phyloP scores from a whole-genome alignment of 139 green algal species.

The Marvania coccoides region DNA sequence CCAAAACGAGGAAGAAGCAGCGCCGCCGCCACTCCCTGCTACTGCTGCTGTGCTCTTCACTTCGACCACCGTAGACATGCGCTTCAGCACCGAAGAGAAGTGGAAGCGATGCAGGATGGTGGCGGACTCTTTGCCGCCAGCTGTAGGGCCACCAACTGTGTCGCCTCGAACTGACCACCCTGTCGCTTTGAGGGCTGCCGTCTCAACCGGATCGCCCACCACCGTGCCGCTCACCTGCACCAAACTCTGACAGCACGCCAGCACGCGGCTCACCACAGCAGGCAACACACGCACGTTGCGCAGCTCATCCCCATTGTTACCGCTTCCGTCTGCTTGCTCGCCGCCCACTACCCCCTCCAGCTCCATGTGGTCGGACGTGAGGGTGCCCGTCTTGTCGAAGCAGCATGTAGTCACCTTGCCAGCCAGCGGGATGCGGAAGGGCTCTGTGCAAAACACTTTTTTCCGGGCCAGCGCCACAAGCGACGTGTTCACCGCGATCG shows the following conservation, averaged over 20 bases:
- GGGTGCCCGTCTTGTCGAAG: conserved; percentile 99
- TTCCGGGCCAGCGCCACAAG: conserved; percentile 54
- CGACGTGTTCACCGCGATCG: conserved; percentile 71
- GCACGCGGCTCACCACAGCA: conserved; percentile 30
- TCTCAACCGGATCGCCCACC: conserved; percentile 83
- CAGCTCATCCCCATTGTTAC: neutral
- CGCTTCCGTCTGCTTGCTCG: neutral
- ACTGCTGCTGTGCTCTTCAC: conserved; percentile 5
- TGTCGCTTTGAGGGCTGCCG: conserved; percentile 49
- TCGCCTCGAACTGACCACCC: conserved; percentile 17
- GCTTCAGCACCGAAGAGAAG: conserved; percentile 85
- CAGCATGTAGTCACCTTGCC: conserved; percentile 95
- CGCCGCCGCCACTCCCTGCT: neutral
- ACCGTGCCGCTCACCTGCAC: conserved; percentile 57
- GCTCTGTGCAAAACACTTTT: conserved; percentile 95
- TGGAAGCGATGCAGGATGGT: conserved; percentile 77
- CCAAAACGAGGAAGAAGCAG: conserved; percentile 6
- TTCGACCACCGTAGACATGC: conserved; percentile 77
- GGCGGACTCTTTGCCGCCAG: conserved; percentile 14
- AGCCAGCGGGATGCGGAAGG: conserved; percentile 92
- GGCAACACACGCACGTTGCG: neutral
- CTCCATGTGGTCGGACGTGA: conserved; percentile 90
- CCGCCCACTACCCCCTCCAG: conserved; percentile 59
- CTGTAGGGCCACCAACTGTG: neutral
- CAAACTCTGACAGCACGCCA: conserved; percentile 86